Base-by-base conservation (phyloP, 2,329 filamentous ascomycete species). In the Cryoendolithus antarcticus region DNA sequence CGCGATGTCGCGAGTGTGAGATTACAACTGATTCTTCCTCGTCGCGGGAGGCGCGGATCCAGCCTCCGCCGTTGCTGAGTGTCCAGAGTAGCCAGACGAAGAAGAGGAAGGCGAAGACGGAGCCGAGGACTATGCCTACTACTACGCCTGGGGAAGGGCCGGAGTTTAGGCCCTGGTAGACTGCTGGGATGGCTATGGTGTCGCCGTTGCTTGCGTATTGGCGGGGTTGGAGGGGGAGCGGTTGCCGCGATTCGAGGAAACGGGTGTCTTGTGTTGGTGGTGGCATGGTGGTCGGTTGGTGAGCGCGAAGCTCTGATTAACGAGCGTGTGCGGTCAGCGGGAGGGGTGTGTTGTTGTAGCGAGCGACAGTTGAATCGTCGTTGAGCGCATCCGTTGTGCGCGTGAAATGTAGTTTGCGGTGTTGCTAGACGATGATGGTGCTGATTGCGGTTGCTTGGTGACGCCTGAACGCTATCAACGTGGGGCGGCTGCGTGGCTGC, bases 121-220 rank as follows among this genome's bases (percentile, higher is more conserved):
- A 66, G 44, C 71, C 71, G 19, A 75, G 61, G 4, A 72, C 70
- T 42, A 80, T 78, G 39, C 76, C 77, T 7, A 67, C 74, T 1
- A 80, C 69, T 30, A 69, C 68, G 39, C 72, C 75, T 0, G 75
- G 69, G 1, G 64, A 34, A 0, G 74, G 74, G 4, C 73, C 69
- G 19, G 60, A 51, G 53, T 71, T 59, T 28, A 74, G 61, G 38
- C 65, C 63, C 34, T 68, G 64, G 58, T 82, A 82, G 48, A 74
- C 74, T 19, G 72, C 69, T 1, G 77, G 75, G 48, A 82, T 77
- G 44, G 74, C 66, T 41, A 58, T 34, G 21, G 48, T 44, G 38
- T 39, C 44, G 43, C 32, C 40, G 34, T 45, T 42, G 24, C 24
- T 27, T 2, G 24, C 24, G 7, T 27, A 27, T 38, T 51, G 48